Percentiles rank a stretch among this genome's conserved stretches.
Evolutionary conservation across 208 protist genomes (phyloP).

Genomic region (Wallacemonas sp.): DNA sequence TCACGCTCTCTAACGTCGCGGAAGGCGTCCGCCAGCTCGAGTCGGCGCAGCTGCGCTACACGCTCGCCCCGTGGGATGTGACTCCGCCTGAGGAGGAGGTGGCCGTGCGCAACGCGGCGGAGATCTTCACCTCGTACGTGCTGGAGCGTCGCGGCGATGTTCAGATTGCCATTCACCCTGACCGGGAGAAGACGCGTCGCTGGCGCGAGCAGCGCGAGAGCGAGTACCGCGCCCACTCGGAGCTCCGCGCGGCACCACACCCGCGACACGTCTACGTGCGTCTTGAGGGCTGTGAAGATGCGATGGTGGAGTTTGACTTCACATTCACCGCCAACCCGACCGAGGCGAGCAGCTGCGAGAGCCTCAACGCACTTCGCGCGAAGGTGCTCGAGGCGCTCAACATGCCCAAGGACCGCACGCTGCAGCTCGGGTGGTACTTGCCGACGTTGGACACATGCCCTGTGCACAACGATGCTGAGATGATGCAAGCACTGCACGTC

Average conservation of each 20-base stretch:
- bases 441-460: conserved; percentile 84
- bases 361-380: conserved; percentile 45
- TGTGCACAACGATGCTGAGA: conserved; percentile 70
- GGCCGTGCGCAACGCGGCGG: conserved; percentile 64
- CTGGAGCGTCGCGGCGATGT: conserved; percentile 62
- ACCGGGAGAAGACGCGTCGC: conserved; percentile 52
- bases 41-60: conserved; percentile 66
- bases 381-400: conserved; percentile 38
- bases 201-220: conserved; percentile 76
- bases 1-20: conserved; percentile 66
- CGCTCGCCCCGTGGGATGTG: conserved; percentile 79
- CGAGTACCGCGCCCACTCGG: conserved; percentile 73
- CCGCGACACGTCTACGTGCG: conserved; percentile 80
- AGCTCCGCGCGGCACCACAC: conserved; percentile 52
- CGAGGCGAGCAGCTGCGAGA: conserved; percentile 15
- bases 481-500: conserved; percentile 71
- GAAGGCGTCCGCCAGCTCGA: conserved; percentile 62
- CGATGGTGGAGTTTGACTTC: conserved; percentile 86
- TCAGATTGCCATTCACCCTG: conserved; percentile 56
- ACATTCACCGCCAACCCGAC: conserved; percentile 42
- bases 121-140: conserved; percentile 86
- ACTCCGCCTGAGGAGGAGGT: conserved; percentile 77
- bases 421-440: conserved; percentile 86
- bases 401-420: conserved; percentile 65
- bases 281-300: conserved; percentile 86